phyloP scores from a whole-genome alignment of 164 flowering plant species.

The Chloranthus sessilifolius region DNA sequence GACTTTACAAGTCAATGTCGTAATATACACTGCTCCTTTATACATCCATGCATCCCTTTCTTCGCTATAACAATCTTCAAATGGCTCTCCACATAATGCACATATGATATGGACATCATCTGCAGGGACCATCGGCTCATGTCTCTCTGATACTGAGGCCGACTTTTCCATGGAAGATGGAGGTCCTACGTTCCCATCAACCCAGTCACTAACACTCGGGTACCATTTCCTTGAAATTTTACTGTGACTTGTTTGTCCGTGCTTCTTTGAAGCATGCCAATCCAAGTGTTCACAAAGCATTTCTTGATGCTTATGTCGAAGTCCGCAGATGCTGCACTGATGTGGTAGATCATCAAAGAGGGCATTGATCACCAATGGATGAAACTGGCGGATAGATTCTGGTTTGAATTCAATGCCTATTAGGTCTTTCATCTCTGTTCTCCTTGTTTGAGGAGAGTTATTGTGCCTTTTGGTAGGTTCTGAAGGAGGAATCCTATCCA shows the following conservation, averaged over 20 bases:
- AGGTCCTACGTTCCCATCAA: constrained; percentile 29
- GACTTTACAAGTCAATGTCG: constrained; percentile 14
- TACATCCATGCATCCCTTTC: constrained; percentile 82
- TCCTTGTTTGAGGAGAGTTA: constrained; percentile 17
- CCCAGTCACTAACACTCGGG: constrained; percentile 46
- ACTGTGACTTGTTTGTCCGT: constrained; percentile 16
- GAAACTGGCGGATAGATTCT: constrained; percentile 55
- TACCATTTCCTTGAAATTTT: constrained; percentile 62
- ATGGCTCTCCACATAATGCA: constrained; percentile 77
- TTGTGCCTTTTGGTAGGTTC: constrained; percentile 24
- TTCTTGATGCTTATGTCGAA: constrained; percentile 55
- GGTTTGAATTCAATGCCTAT: constrained; percentile 80
- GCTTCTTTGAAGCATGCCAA: constrained; percentile 55
- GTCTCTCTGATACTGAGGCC: constrained; percentile 17
- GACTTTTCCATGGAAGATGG: constrained; percentile 16
- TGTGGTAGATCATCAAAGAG: constrained; percentile 61
- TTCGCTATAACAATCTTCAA: constrained; percentile 70
- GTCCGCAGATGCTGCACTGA: constrained; percentile 64
- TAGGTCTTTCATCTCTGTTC: constrained; percentile 33
- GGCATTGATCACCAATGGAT: constrained; percentile 50
- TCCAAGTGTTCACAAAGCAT: constrained; percentile 60
- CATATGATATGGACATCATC: constrained; percentile 84
- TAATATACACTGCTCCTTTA: constrained; percentile 60
- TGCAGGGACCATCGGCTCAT: constrained; percentile 64
- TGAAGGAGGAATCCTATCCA: constrained; percentile 16